Base-by-base conservation (phyloP, 164 flowering plant species). In the Cinnamomum micranthum region DNA sequence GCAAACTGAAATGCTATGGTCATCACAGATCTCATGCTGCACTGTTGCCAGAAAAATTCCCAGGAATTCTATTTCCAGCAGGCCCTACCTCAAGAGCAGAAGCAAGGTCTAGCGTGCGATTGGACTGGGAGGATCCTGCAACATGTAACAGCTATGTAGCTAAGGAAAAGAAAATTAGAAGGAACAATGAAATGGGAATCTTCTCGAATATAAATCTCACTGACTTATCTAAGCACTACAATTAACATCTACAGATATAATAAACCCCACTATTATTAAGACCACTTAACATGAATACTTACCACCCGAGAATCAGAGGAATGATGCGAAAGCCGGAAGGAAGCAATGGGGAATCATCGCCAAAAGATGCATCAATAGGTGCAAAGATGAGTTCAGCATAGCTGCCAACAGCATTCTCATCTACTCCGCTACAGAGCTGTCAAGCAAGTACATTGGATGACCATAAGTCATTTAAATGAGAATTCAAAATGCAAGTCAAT, bases 251-350 rank as follows among this genome's bases (percentile, higher is more conserved):
- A 55, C 5, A 55, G 17, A 55, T 55, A 55, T 14, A 15, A 12
- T 15, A 4, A 15, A 55, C 60, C 60, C 69, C 33, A 28, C 28
- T 19, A 33, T 67, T 31, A 31, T 67, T 67, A 28, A 25, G 47
- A 67, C 13, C 28, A 67, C 6, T 24, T 35, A 28, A 67, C 14
- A 19, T 15, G 17, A 11, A 25, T 12, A 59, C 81, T 58, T 69
- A 93, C 98, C 93, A 86, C 87, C 51, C 84, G 86, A 78, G 90
- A 79, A 73, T 94, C 98, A 62, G 91, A 70, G 97, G 97, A 73
- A 94, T 90, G 76, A 96, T 91, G 72, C 99, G 97, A 80, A 96
- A 96, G 50, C 99, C 99, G 80, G 98, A 96, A 31, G 99, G 97
- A 65, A 96, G 69, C 67, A 96, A 89, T 64, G 99, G 97, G n/a